phyloP scores from a whole-genome alignment of 169 alveolate genomes.

The Ichthyophthirius multifiliis region DNA sequence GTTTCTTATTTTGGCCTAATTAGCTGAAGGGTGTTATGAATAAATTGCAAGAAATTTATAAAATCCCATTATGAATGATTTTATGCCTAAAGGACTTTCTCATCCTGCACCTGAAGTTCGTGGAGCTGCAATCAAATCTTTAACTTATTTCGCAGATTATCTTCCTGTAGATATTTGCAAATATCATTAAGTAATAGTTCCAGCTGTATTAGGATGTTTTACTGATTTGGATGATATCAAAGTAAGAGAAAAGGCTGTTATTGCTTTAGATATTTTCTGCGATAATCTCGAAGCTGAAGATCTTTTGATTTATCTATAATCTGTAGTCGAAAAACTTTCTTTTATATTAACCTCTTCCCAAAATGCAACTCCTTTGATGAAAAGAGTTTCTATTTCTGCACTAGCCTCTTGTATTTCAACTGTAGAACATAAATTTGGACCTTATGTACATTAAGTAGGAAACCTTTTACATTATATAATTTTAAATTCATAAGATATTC shows the following conservation, averaged over 20 bases:
- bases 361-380: conserved; percentile 17
- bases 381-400: conserved; percentile 32
- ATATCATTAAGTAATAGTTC: conserved; percentile 22
- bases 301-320: neutral
- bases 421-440: conserved; percentile 12
- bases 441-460: conserved; percentile 17
- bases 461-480: conserved; percentile 16
- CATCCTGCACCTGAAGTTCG: conserved; percentile 23
- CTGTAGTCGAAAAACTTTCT: neutral
- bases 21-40: conserved; percentile 36
- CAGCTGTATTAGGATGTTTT: conserved; percentile 19
- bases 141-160: conserved; percentile 35
- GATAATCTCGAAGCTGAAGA: conserved; percentile 37
- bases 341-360: neutral
- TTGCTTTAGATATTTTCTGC: conserved; percentile 39
- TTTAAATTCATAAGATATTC: conserved; percentile 8
- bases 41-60: conserved; percentile 16
- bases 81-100: conserved; percentile 34
- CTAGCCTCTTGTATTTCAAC: conserved; percentile 22
- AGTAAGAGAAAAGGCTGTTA: conserved; percentile 31
- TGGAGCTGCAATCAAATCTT: conserved; percentile 34
- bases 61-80: conserved; percentile 40
- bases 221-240: conserved; percentile 7
- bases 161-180: conserved; percentile 20
- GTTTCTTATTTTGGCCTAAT: conserved; percentile 26